phyloP scores from a whole-genome alignment of 2,329 filamentous ascomycete genomes.

The Zymoseptoria brevis region DNA sequence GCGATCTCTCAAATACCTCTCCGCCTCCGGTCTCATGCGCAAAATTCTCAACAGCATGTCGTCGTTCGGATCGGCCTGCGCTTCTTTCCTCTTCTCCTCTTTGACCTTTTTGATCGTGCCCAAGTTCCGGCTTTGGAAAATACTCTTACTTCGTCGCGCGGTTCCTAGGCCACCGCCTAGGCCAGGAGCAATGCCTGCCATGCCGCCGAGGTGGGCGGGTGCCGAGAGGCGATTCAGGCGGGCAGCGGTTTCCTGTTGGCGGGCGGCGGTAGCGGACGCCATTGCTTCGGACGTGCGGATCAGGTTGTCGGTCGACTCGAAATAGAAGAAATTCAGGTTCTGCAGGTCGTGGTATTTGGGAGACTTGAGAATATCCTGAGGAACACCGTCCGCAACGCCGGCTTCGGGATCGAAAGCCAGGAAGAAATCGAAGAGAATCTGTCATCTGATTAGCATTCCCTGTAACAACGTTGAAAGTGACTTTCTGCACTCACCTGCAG shows the following conservation, averaged over 20 bases:
- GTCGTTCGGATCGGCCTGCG: slow-evolving; percentile 91
- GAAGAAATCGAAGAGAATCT: slow-evolving; percentile 85
- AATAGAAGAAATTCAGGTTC: slow-evolving; percentile 97
- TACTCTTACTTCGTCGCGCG: slow-evolving; percentile 45
- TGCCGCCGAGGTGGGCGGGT: slow-evolving; percentile 39
- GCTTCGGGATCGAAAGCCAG: slow-evolving; percentile 79
- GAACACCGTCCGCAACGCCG: slow-evolving; percentile 78
- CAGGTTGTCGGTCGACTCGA: slow-evolving; percentile 80
- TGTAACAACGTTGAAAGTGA: slow-evolving; percentile 1
- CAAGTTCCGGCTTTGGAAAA: slow-evolving; percentile 89
- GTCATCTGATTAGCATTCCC: neutral
- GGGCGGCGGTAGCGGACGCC: slow-evolving; percentile 76
- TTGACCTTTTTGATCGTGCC: slow-evolving; percentile 95
- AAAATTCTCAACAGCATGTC: slow-evolving; percentile 96
- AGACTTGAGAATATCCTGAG: slow-evolving; percentile 84
- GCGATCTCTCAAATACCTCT: slow-evolving; percentile 77
- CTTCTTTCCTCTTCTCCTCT: slow-evolving; percentile 90
- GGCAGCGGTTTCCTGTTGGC: slow-evolving; percentile 51
- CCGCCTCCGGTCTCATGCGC: slow-evolving; percentile 87
- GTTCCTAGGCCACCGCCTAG: slow-evolving; percentile 50
- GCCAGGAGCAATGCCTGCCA: neutral
- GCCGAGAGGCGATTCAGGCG: slow-evolving; percentile 60
- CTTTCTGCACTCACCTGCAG: slow-evolving; percentile 46
- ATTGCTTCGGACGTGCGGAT: slow-evolving; percentile 95
- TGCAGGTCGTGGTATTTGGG: slow-evolving; percentile 98